Conservation (phyloP, 495 filamentous ascomycete genomes). For the Pyrenula aspistea region DNA sequence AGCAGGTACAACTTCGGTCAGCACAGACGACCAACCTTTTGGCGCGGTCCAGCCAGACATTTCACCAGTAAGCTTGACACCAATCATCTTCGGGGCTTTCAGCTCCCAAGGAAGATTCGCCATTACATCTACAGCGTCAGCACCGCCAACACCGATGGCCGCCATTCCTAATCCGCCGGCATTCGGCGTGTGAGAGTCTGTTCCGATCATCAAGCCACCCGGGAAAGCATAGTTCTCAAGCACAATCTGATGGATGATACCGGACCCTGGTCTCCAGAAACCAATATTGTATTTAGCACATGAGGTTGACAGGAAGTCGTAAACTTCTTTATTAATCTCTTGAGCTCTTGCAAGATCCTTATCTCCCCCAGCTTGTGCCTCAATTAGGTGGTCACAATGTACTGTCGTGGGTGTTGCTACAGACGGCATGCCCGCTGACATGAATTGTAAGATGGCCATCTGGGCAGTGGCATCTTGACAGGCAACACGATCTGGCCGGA, state of each 20-base stretch:
- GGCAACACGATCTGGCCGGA: constrained; percentile 94
- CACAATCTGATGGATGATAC: constrained; percentile 99
- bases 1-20: constrained; percentile 6
- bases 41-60: constrained; percentile 89
- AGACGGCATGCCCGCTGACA: constrained; percentile 91
- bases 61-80: constrained; percentile 84
- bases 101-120: constrained; percentile 95
- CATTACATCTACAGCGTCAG: constrained; percentile 98
- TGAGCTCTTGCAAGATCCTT: constrained; percentile 91
- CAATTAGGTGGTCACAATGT: constrained; percentile 99
- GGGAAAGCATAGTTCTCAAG: constrained; percentile 99
- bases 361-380: constrained; percentile 85
- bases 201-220: constrained; percentile 95
- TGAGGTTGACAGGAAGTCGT: constrained; percentile 88
- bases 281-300: constrained; percentile 99
- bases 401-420: constrained; percentile 94
- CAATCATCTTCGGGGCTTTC: constrained; percentile 95
- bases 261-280: constrained; percentile 97
- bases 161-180: constrained; percentile 93
- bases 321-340: constrained; percentile 98
- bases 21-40: constrained; percentile 44
- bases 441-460: constrained; percentile 99
- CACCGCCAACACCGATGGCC: constrained; percentile 96
- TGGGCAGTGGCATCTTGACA: constrained; percentile 99
- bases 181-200: constrained; percentile 97